Percentiles rank a stretch among this genome's conserved stretches.
Conservation (phyloP, 306 rosid species). For the Canavalia gladiata region DNA sequence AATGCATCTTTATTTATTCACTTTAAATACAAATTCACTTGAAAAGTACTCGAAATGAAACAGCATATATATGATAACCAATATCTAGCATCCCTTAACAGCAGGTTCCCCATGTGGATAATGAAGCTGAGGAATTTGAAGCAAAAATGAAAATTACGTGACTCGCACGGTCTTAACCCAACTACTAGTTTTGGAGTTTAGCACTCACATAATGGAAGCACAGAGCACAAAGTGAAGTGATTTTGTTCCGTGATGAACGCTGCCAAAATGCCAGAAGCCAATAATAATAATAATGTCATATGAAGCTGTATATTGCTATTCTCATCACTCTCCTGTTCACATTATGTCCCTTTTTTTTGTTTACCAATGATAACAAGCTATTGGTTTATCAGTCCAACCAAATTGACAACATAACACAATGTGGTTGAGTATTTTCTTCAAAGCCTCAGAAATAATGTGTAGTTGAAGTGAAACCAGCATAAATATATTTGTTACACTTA, state of each 20-base stretch:
- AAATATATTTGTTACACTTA: too few relatives aligned
- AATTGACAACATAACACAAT: too few relatives aligned
- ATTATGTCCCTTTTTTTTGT: not conserved
- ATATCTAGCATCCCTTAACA: not conserved
- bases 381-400: too few relatives aligned
- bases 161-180: slow-evolving; percentile 17
- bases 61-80: too few relatives aligned
- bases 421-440: too few relatives aligned
- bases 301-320: not conserved
- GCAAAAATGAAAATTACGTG: slow-evolving; percentile 17
- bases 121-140: slow-evolving; percentile 17
- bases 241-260: slow-evolving; percentile 16
- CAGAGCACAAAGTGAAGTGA: not conserved
- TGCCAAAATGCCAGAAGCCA: slow-evolving; percentile 17
- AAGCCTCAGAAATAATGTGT: too few relatives aligned
- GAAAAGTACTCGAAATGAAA: too few relatives aligned
- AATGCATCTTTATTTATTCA: not conserved
- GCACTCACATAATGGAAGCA: not conserved
- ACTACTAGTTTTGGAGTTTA: slow-evolving; percentile 46
- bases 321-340: not conserved
- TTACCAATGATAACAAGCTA: too few relatives aligned
- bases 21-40: too few relatives aligned
- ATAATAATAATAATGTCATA: not conserved
- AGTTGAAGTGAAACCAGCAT: too few relatives aligned
- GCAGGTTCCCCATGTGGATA: slow-evolving; percentile 48